Percentiles rank a stretch among this genome's conserved stretches.
phyloP scores from a whole-genome alignment of 2,329 filamentous ascomycete genomes.

The Acephala macrosclerotiorum region DNA sequence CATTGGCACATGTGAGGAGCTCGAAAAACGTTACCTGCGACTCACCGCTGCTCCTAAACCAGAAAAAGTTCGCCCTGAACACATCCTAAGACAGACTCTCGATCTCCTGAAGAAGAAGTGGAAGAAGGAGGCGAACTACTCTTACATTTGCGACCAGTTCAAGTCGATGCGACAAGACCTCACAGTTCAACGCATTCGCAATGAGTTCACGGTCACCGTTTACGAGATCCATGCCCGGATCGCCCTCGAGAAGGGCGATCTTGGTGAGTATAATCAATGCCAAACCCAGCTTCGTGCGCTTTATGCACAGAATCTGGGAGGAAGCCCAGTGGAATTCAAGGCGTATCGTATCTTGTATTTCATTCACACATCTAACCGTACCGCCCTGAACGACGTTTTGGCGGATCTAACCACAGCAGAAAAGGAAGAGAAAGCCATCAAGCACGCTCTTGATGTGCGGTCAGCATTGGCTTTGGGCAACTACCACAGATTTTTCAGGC shows the following conservation, averaged over 20 bases:
- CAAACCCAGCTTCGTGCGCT: conserved; percentile 95
- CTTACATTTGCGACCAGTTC: conserved; percentile 98
- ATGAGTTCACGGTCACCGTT: conserved; percentile 93
- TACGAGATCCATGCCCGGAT: conserved; percentile 99
- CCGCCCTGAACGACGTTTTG: conserved; percentile 96
- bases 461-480: conserved; percentile 93
- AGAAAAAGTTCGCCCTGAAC: conserved; percentile 85
- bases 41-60: conserved; percentile 90
- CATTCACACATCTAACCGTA: conserved; percentile 98
- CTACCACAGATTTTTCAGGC: conserved; percentile 97
- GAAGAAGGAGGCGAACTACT: conserved; percentile 92
- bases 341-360: conserved; percentile 99
- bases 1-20: conserved; percentile 80
- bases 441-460: conserved; percentile 90
- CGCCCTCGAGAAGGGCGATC: conserved; percentile 95
- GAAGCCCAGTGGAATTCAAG: conserved; percentile 94
- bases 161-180: conserved; percentile 98
- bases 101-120: conserved; percentile 94
- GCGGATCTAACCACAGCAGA: conserved; percentile 99
- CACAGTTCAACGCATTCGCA: conserved; percentile 96
- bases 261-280: conserved; percentile 99
- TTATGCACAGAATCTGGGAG: conserved; percentile 86
- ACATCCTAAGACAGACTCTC: conserved; percentile 81
- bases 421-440: conserved; percentile 83
- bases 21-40: conserved; percentile 96